Evolutionary conservation across 2,329 filamentous ascomycete genomes (phyloP), one percentile per base, ranked within the genome.

Genomic region (Microsporum canis): DNA sequence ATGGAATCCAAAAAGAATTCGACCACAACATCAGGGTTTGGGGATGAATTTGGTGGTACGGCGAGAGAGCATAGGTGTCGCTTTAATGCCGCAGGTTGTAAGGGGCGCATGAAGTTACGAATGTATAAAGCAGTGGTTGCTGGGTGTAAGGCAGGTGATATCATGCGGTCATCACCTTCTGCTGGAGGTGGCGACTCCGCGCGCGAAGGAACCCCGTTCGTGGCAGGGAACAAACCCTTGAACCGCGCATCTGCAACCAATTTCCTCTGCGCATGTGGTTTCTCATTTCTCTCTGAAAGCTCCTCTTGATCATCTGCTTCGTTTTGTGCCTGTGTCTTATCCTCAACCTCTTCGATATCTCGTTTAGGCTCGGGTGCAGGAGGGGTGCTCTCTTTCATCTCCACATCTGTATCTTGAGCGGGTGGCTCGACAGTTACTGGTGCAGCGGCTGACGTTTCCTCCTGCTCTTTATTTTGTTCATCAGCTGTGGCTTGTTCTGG

Each of bases 61-160:
- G 89, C 89, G 45, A 96, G 81, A 5, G 81, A 76, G 49, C 82
- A 71, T 3, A 97, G 79, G 69, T 96, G 85, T 1, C 82, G 79
- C 67, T 83, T 84, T 0, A 97, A 81, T 17, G 79, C 78, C 31
- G 79, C 76, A 0, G 84, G 82, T 62, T 89, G 87, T 27, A 97
- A 79, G 7, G 94, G 91, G 55, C 92, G 86, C 84, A 95, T 91
- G 60, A 97, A 84, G 68, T 96, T 87, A 72, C 87, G 86, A 67
- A 97, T 94, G 75, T 96, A 97, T 55, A 97, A 78, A 14, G 89
- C 87, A 36, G 84, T 76, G 2, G 91, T 92, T 3, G 87, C 85
- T 27, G 84, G 82, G 71, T 94, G 88, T 39, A 86, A 74, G 0
- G 88, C 81, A 5, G 86, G 84, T 31, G 75, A 70, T 14, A 81